Evolutionary conservation across 225 moss, liverwort and hornwort species (phyloP).

Genomic region (Pseudisothecium myosuroides): DNA sequence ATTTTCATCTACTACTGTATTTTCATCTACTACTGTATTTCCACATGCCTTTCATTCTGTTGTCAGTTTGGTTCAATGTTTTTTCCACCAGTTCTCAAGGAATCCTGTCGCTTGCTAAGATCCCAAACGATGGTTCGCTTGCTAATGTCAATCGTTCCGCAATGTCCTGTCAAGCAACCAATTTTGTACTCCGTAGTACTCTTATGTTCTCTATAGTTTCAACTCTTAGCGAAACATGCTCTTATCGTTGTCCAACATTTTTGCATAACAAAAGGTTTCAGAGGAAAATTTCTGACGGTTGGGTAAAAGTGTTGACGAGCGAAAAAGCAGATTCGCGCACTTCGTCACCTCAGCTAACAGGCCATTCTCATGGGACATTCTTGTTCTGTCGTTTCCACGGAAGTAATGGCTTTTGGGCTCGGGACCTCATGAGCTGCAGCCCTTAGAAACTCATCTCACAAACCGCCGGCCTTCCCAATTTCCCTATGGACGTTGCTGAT

Average conservation of each 20-base stretch:
- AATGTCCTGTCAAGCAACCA: not conserved
- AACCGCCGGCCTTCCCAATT: not conserved
- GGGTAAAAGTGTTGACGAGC: not conserved
- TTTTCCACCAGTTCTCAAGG: not conserved
- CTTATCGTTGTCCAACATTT: not conserved
- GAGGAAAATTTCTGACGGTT: not conserved
- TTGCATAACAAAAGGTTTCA: not conserved
- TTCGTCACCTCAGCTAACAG: not conserved
- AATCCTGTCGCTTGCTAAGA: not conserved
- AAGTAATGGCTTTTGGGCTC: constrained; percentile 9
- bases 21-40: not conserved
- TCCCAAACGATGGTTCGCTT: constrained; percentile 1
- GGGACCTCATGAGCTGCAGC: constrained; percentile 12
- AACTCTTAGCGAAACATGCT: not conserved
- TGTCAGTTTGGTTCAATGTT: not conserved
- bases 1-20: not conserved
- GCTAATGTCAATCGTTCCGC: not conserved
- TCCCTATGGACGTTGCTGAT: not conserved
- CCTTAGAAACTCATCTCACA: constrained; percentile 1
- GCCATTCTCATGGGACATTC: not conserved
- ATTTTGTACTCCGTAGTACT: not conserved
- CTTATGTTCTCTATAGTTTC: not conserved
- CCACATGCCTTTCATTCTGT: not conserved
- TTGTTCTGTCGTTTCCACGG: not conserved
- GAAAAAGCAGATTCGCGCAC: not conserved